phyloP scores from a whole-genome alignment of 495 filamentous ascomycete genomes.

The Neurospora pannonica region DNA sequence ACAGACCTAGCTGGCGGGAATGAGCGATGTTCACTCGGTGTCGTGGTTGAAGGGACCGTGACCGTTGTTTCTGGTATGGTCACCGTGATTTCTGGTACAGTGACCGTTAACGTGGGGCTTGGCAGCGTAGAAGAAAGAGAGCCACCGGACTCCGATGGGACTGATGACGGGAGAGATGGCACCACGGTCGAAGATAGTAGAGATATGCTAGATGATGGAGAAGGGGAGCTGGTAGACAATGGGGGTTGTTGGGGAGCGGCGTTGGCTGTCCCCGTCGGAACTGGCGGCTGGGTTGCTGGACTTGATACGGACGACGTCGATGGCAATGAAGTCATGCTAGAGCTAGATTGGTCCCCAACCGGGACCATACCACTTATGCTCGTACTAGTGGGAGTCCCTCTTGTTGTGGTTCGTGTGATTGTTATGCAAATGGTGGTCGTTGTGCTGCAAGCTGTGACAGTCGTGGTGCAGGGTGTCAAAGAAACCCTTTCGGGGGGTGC shows the following conservation, averaged over 20 bases:
- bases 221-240: not conserved
- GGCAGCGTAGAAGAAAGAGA: not conserved
- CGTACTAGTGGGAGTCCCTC: not conserved
- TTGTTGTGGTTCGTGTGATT: constrained; percentile 1
- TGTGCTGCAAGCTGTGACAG: constrained; percentile 9
- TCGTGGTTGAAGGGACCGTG: not conserved
- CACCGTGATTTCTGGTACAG: not conserved
- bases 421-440: constrained; percentile 8
- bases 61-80: not conserved
- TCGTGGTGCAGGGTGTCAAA: constrained; percentile 11
- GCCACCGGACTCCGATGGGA: not conserved
- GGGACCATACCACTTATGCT: not conserved
- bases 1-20: not conserved
- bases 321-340: not conserved
- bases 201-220: not conserved
- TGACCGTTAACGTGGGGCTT: not conserved
- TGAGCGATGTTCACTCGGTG: not conserved
- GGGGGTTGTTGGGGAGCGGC: not conserved
- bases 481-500: constrained; percentile 6
- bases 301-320: not conserved
- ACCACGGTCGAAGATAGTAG: not conserved
- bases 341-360: not conserved
- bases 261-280: not conserved
- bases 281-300: not conserved
- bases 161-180: not conserved